A percentile compares a stretch with the other conserved stretches of the same genome.
Evolutionary conservation across 2,329 filamentous ascomycete genomes (phyloP).

Genomic region (Botrytis elliptica): DNA sequence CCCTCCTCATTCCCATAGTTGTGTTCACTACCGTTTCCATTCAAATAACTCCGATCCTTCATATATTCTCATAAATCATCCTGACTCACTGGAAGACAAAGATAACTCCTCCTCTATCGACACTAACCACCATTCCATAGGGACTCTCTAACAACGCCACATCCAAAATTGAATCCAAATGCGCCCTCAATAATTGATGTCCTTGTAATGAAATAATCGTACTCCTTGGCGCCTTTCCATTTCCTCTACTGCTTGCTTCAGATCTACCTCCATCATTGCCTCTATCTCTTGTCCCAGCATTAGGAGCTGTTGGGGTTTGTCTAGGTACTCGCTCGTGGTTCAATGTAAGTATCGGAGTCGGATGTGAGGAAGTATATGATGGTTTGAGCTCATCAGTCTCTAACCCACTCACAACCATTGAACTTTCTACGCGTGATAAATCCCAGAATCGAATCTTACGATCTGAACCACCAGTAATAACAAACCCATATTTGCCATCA

Average conservation of each 20-base stretch:
- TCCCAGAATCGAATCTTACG: slow-evolving; percentile 96
- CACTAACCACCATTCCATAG: slow-evolving; percentile 89
- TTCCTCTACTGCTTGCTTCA: slow-evolving; percentile 34
- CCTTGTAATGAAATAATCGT: slow-evolving; percentile 88
- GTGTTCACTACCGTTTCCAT: slow-evolving; percentile 19
- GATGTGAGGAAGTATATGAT: slow-evolving; percentile 66
- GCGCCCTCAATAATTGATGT: slow-evolving; percentile 78
- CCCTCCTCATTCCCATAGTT: not conserved
- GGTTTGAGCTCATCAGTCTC: slow-evolving; percentile 68
- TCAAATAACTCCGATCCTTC: slow-evolving; percentile 24
- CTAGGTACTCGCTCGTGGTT: slow-evolving; percentile 55
- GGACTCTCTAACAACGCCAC: slow-evolving; percentile 85
- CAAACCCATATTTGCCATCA: slow-evolving; percentile 75
- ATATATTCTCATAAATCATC: not conserved
- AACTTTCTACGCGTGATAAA: slow-evolving; percentile 72
- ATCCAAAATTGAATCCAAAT: slow-evolving; percentile 85
- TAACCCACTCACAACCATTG: slow-evolving; percentile 76
- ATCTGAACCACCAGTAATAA: slow-evolving; percentile 85
- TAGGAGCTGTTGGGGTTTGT: slow-evolving; percentile 36
- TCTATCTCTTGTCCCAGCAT: slow-evolving; percentile 32
- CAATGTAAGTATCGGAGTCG: slow-evolving; percentile 61
- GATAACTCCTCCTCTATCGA: slow-evolving; percentile 83
- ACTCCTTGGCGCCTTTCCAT: slow-evolving; percentile 60
- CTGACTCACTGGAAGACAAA: slow-evolving; percentile 64
- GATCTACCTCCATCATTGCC: slow-evolving; percentile 31